Base-by-base conservation (phyloP, 2,329 filamentous ascomycete genomes). In the Talaromyces funiculosus region DNA sequence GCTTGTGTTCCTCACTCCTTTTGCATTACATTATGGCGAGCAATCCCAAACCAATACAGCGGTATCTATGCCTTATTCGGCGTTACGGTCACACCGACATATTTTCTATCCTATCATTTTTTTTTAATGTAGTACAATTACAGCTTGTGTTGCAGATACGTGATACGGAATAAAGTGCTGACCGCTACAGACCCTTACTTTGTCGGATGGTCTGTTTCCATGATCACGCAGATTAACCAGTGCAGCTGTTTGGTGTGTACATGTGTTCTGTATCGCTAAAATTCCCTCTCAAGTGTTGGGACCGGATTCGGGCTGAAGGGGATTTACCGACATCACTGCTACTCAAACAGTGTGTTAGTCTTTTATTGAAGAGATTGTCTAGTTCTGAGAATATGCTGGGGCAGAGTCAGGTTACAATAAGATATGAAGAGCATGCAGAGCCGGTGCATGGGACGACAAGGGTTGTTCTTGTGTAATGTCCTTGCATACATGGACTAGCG, bases 401-500 rank as follows among this genome's bases (percentile, higher is more conserved):
- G 16, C 38, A 56, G 24, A 56, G 31, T 14, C 53, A 56, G 24
- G 26, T 56, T 33, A 56, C 53, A 18, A 56, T 38, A 20, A 43
- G 38, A 26, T 56, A 56, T 33, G 53, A 56, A 38, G 53, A 43
- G 53, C 53, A 14, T 43, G 12, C 22, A 33, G 53, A 56, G 37
- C 18, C 24, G 53, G 38, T 31, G 37, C 7, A 56, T 56, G n/a
- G 38, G 8, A 18, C 38, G 35, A 38, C 16, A n/a, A 38, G 37
- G 16, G 16, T 38, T 18, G 33, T 35, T 35, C 33, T 35, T 14
- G 33, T 35, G 33, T 35, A 35, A 35, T 14, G 12, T 35, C 33
- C 18, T n/a, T 54, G 26, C n/a, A 54, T 54, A n/a, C n/a, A n/a
- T n/a, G n/a, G n/a, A n/a, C 86, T 5, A 89, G 87, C 0, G 89